Conservation (phyloP, 345 rosid species). For the Eucalyptus paniculata region DNA sequence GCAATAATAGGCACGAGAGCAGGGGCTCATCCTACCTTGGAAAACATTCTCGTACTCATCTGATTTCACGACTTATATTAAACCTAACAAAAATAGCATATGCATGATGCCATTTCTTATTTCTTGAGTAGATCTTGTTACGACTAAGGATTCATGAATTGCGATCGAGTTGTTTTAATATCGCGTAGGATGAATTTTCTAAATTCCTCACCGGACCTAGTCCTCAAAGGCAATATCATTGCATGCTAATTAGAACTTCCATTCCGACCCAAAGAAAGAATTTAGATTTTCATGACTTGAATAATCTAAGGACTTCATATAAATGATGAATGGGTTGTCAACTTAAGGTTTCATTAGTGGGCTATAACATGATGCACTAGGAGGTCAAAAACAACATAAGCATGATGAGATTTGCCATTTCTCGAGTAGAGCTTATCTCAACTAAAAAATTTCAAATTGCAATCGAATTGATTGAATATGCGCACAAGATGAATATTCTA, state of each 20-base stretch:
- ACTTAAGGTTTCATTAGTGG: too few species aligned
- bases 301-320: not conserved
- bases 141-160: accelerated
- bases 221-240: not conserved
- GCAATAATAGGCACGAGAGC: accelerated
- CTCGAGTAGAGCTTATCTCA: too few species aligned
- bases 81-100: not conserved
- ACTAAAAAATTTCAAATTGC: too few species aligned
- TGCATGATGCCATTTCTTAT: not conserved
- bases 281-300: not conserved
- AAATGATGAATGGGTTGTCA: too few species aligned
- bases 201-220: not conserved
- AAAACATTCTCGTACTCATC: not conserved
- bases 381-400: too few species aligned
- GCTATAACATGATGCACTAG: too few species aligned
- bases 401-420: too few species aligned
- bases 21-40: not conserved
- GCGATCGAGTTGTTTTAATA: not conserved
- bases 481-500: not conserved
- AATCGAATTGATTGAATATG: not conserved
- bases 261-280: not conserved
- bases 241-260: not conserved
- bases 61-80: not conserved
- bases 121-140: not conserved
- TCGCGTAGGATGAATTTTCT: not conserved